These are phyloP conservation scores for Gloeostereum incarnatum DNA, from an alignment of 768 basidiomycete species.

Conservation along the genomic window DNA sequence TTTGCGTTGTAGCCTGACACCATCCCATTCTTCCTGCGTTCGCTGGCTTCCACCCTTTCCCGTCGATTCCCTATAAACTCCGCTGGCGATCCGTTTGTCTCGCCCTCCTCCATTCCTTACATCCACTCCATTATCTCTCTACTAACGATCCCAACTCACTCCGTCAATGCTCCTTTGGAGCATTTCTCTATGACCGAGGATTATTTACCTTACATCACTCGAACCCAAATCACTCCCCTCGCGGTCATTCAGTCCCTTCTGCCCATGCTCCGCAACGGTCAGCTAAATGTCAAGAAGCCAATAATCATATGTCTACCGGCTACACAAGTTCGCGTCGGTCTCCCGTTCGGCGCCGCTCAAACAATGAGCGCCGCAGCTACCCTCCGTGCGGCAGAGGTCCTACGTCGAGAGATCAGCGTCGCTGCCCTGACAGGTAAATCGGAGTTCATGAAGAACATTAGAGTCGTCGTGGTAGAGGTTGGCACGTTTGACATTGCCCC, in stretches of 20 bases:
- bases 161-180: conserved; percentile 55
- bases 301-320: conserved; percentile 73
- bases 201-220: conserved; percentile 64
- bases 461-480: conserved; percentile 66
- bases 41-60: conserved; percentile 69
- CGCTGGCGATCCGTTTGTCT: conserved; percentile 73
- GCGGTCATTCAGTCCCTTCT: conserved; percentile 70
- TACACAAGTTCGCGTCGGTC: conserved; percentile 59
- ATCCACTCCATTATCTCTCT: conserved; percentile 75
- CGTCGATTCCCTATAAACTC: conserved; percentile 74
- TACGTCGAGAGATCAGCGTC: conserved; percentile 61
- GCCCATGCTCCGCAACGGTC: conserved; percentile 65
- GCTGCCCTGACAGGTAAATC: conserved; percentile 45
- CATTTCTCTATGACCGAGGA: conserved; percentile 51
- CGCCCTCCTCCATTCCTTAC: conserved; percentile 56
- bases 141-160: conserved; percentile 43
- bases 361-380: conserved; percentile 75
- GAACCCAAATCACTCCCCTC: conserved; percentile 70
- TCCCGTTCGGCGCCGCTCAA: conserved; percentile 59
- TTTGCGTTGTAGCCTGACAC: conserved; percentile 46
- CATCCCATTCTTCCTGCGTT: conserved; percentile 70
- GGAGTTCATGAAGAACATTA: conserved; percentile 56
- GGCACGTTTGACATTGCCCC: conserved; percentile 41
- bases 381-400: conserved; percentile 60
- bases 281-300: conserved; percentile 44